Percentiles rank a stretch among this genome's conserved stretches.
phyloP scores from a whole-genome alignment of 768 basidiomycete species.

The Mycena capillaripes region DNA sequence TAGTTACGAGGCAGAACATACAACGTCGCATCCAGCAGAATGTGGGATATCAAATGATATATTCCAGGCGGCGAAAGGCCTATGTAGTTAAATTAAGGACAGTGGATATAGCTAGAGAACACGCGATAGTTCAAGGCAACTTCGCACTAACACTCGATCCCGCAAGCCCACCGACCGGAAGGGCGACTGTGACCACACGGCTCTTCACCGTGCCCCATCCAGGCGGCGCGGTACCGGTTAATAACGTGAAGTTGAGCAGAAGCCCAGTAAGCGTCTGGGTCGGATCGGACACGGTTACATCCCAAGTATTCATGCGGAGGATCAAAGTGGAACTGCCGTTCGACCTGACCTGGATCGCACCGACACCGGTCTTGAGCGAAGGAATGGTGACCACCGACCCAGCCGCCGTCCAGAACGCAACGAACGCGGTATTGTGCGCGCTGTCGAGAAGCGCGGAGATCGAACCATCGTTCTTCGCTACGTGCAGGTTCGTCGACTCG shows the following conservation, averaged over 20 bases:
- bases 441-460: constrained; percentile 59
- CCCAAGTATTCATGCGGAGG: constrained; percentile 48
- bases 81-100: neutral
- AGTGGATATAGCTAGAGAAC: neutral
- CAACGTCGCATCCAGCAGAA: too few species aligned
- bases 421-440: constrained; percentile 49
- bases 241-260: constrained; percentile 44
- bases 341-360: constrained; percentile 49
- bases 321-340: constrained; percentile 52
- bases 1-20: too few species aligned
- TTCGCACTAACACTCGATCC: constrained; percentile 39
- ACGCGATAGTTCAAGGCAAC: constrained; percentile 21
- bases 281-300: constrained; percentile 64
- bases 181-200: constrained; percentile 39
- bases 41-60: neutral
- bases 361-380: constrained; percentile 35
- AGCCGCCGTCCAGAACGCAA: constrained; percentile 61
- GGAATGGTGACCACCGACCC: constrained; percentile 55
- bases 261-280: constrained; percentile 52
- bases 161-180: constrained; percentile 44
- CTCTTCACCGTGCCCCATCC: constrained; percentile 51
- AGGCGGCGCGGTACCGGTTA: constrained; percentile 36
- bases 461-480: constrained; percentile 49
- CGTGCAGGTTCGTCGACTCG: constrained; percentile 39
- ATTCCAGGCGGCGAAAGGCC: neutral